Percentiles rank a stretch among this genome's conserved stretches.
Evolutionary conservation across 2,329 filamentous ascomycete species (phyloP).

Genomic region (Epichloe brachyelytri): DNA sequence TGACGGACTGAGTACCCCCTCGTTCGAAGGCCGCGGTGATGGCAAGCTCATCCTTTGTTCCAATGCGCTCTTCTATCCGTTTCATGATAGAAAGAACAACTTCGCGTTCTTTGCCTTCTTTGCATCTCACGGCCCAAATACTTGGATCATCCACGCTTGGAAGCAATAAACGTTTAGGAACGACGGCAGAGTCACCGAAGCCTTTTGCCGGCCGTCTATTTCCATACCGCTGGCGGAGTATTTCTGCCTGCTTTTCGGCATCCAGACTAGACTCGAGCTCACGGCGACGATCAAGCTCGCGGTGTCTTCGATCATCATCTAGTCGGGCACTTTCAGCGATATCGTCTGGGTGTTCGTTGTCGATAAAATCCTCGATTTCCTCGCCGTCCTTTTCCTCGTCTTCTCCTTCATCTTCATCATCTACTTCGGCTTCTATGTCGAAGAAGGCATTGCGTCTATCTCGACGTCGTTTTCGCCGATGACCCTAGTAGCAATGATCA

Average conservation of each 20-base stretch:
- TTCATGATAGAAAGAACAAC: constrained; percentile 81
- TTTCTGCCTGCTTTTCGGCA: constrained; percentile 83
- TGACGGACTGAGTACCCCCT: constrained; percentile 59
- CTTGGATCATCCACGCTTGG: constrained; percentile 91
- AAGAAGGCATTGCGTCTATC: constrained; percentile 75
- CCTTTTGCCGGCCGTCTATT: constrained; percentile 55
- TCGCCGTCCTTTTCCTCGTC: constrained; percentile 85
- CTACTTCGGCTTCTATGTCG: constrained; percentile 96
- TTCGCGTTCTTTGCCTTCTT: constrained; percentile 90
- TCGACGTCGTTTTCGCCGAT: constrained; percentile 71
- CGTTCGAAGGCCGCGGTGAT: constrained; percentile 91
- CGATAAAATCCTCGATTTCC: constrained; percentile 71
- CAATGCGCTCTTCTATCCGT: constrained; percentile 67
- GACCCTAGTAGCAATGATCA: constrained; percentile 27
- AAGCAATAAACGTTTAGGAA: constrained; percentile 75
- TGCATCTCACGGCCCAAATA: constrained; percentile 89
- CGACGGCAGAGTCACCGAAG: constrained; percentile 57
- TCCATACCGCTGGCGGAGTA: constrained; percentile 78
- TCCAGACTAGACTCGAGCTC: constrained; percentile 82
- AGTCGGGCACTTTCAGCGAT: constrained; percentile 66
- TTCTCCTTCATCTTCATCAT: constrained; percentile 79
- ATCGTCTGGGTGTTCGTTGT: constrained; percentile 84
- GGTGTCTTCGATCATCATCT: constrained; percentile 81
- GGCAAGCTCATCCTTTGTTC: constrained; percentile 65
- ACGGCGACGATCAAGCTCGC: constrained; percentile 84